Base-by-base conservation (phyloP, 148 eudicot species). In the Camellia lanceoleosa region DNA sequence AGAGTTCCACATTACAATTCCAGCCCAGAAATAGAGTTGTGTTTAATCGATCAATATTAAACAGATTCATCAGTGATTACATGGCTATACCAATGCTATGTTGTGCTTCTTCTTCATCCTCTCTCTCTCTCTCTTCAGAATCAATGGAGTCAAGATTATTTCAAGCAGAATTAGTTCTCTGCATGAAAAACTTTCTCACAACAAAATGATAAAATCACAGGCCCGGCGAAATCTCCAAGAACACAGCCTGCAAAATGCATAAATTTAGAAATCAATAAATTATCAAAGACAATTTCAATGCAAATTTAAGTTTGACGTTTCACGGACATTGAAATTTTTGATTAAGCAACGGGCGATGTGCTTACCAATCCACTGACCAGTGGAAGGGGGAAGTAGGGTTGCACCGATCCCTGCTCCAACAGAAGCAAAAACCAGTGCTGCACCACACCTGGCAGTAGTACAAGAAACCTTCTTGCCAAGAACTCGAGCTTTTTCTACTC, bases 331-430 rank as follows among this genome's bases (percentile, higher is more conserved):
- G 60, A 78, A 11, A 49, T 11, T 65, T 59, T 30, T 42, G 43
- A 56, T 55, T 2, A 49, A 49, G 71, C 46, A 3, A 10, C 5
- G 16, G 51, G 75, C 66, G 43, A 68, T 1, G 70, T 20, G 58
- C 89, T 85, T 93, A 96, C 99, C 98, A 42, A 93, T 80, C 94
- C 95, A 91, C 85, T 96, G 99, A 19, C 99, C 98, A 60, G 84
- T 64, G 49, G 95, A 86, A 76, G 99, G 98, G 60, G 84, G 93
- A 81, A 94, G 78, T 5, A 87, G 54, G 14, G 89, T 69, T 7
- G 98, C 91, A 61, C 99, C 97, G 30, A 96, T 78, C 38, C 97
- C 99, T 3, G 97, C 99, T 54, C 97, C 98, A 55, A 96, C 79
- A 81, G 98, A 89, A 59, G 97, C 99, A 85, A 93, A 91, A 78